Percentiles rank a stretch among this genome's conserved stretches.
These are phyloP conservation scores for Myrica gale DNA, from an alignment of 306 rosid species.

Conservation along the genomic window DNA sequence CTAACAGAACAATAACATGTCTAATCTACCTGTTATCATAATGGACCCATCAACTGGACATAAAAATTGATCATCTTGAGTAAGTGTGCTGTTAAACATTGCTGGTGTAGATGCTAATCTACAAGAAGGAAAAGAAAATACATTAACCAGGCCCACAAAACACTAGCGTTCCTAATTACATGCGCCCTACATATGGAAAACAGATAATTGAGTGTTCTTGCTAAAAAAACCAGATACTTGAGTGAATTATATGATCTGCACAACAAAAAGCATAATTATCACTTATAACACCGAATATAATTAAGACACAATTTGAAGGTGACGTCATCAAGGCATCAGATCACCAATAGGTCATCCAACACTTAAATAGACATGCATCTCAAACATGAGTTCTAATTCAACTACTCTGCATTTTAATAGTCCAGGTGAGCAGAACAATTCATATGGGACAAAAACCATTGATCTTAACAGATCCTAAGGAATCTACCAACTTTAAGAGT, in stretches of 20 bases:
- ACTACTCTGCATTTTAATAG: slow-evolving; percentile 10
- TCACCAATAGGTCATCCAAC: neutral
- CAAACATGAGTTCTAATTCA: slow-evolving; percentile 12
- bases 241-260: neutral
- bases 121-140: slow-evolving; percentile 31
- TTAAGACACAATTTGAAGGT: too few species aligned
- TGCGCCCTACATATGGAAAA: neutral
- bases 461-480: slow-evolving; percentile 8
- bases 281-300: neutral
- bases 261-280: neutral
- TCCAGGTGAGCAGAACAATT: neutral
- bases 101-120: slow-evolving; percentile 97
- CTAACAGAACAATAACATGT: slow-evolving; percentile 14
- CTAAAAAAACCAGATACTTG: neutral
- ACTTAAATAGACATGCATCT: neutral
- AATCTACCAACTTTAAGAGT: slow-evolving; percentile 11
- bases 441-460: slow-evolving; percentile 11
- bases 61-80: slow-evolving; percentile 53
- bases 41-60: slow-evolving; percentile 91
- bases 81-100: slow-evolving; percentile 88
- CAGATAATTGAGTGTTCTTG: neutral
- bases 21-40: slow-evolving; percentile 81
- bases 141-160: slow-evolving; percentile 13
- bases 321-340: neutral
- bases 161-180: neutral